Evolutionary conservation across 176 grass and related monocot species (phyloP), one percentile per base, ranked within the genome.

Genomic region (Aegilops bicornis): DNA sequence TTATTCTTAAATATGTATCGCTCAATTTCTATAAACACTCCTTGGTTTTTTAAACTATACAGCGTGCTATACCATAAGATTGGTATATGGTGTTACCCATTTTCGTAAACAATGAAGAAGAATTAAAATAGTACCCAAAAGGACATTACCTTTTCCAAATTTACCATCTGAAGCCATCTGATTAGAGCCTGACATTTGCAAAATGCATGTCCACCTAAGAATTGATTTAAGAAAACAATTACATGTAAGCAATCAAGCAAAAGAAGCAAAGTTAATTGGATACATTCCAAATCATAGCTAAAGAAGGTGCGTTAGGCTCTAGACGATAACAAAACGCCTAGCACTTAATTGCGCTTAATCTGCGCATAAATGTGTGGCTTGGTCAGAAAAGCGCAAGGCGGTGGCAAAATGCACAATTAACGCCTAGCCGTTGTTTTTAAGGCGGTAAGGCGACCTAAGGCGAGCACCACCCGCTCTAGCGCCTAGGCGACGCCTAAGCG

Each of bases 111-210:
- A 83, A 42, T 65, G 20, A 90, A 90, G 89, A 66, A 72, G 0
- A 58, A 58, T 32, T 6, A 27, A 83, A 64, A 37, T 29, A 24
- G 17, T 4, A 72, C 37, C 24, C 1, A 86, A 33, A 65, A 78
- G 16, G 5, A 22, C 54, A 33, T 87, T 64, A 87, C 89, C 89
- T 83, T 82, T 90, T 35, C 89, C 89, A 87, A 90, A 90, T 61
- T 79, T 90, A 68, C 89, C 80, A 35, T 90, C 84, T 30, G 84
- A 87, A 87, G 42, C 80, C 84, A 87, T 87, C 74, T 31, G 73
- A 25, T 67, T 87, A 83, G 80, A 90, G 56, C 84, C 86, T 64
- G 89, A 87, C 84, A 90, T 87, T 73, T 15, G 37, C 2, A 31
- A 31, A 80, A 80, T 59, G 82, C 87, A 89, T 89, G 59, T n/a